These are phyloP conservation scores for Bullera alba DNA, from an alignment of 768 basidiomycete genomes.

Conservation along the genomic window DNA sequence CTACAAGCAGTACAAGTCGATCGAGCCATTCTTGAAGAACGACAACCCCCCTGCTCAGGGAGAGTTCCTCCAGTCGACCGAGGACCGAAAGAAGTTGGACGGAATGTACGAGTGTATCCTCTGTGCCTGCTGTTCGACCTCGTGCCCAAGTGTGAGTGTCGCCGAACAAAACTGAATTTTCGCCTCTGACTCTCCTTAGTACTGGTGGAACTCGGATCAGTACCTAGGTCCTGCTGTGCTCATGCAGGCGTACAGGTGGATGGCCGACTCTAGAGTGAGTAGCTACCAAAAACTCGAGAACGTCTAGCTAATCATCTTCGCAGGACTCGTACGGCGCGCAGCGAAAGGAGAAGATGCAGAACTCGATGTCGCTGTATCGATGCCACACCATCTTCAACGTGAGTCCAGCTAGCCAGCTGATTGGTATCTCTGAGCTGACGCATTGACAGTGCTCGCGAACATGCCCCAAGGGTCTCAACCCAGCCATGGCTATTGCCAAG, in stretches of 20 bases:
- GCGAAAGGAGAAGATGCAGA: conserved; percentile 87
- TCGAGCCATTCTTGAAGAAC: conserved; percentile 92
- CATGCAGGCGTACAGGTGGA: conserved; percentile 97
- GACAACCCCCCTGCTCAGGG: conserved; percentile 73
- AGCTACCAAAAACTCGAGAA: too few species aligned
- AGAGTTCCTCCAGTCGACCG: conserved; percentile 82
- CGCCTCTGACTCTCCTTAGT: conserved; percentile 40
- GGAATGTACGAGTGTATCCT: conserved; percentile 94
- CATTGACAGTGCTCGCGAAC: conserved; percentile 65
- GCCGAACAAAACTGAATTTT: background rate
- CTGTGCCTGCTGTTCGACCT: conserved; percentile 84
- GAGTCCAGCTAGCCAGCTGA: conserved; percentile 33
- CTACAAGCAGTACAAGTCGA: conserved; percentile 96
- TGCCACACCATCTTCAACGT: conserved; percentile 99
- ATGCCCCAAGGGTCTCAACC: conserved; percentile 96
- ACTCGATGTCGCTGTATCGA: conserved; percentile 90
- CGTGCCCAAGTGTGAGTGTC: conserved; percentile 64
- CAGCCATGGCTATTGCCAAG: conserved; percentile 81
- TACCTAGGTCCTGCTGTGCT: conserved; percentile 95
- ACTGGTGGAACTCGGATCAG: conserved; percentile 98
- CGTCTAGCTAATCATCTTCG: conserved; percentile 3
- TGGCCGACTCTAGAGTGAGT: conserved; percentile 85
- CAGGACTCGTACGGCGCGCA: conserved; percentile 71
- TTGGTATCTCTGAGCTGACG: background rate
- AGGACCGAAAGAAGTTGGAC: conserved; percentile 89